Evolutionary conservation across 495 filamentous ascomycete species (phyloP).

Genomic region (Annulohypoxylon bovei): DNA sequence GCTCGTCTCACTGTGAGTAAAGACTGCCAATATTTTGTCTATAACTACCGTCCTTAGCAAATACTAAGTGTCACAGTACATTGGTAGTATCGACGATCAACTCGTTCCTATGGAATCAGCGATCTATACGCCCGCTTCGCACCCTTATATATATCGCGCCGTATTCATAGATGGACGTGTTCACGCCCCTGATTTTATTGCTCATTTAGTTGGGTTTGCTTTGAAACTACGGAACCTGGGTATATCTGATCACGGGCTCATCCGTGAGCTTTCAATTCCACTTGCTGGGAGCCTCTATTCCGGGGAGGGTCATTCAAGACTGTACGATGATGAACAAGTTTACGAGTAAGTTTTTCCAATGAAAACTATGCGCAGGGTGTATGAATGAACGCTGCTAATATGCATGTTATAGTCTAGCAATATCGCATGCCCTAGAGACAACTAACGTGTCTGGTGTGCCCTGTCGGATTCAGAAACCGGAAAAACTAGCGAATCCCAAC

Average conservation of each 20-base stretch:
- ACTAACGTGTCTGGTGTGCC: conserved; percentile 66
- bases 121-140: conserved; percentile 79
- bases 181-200: conserved; percentile 92
- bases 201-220: conserved; percentile 90
- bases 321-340: conserved; percentile 91
- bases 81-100: conserved; percentile 97
- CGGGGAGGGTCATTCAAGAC: conserved; percentile 90
- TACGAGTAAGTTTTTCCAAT: conserved; percentile 70
- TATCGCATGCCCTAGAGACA: conserved; percentile 87
- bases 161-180: conserved; percentile 95
- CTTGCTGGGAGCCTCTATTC: conserved; percentile 91
- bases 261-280: conserved; percentile 87
- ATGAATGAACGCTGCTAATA: conserved; percentile 32
- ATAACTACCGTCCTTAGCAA: background rate
- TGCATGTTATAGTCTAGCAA: conserved; percentile 68
- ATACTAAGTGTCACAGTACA: conserved; percentile 40
- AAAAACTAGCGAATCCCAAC: conserved; percentile 64
- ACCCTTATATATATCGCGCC: conserved; percentile 92
- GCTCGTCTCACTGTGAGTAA: conserved; percentile 72
- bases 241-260: conserved; percentile 89
- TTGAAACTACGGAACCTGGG: conserved; percentile 94
- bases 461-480: conserved; percentile 57
- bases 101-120: conserved; percentile 86
- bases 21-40: background rate
- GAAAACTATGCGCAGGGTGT: background rate